These are phyloP conservation scores for Lipomyces sp. DNA, from an alignment of 805 yeast species.

Conservation along the genomic window DNA sequence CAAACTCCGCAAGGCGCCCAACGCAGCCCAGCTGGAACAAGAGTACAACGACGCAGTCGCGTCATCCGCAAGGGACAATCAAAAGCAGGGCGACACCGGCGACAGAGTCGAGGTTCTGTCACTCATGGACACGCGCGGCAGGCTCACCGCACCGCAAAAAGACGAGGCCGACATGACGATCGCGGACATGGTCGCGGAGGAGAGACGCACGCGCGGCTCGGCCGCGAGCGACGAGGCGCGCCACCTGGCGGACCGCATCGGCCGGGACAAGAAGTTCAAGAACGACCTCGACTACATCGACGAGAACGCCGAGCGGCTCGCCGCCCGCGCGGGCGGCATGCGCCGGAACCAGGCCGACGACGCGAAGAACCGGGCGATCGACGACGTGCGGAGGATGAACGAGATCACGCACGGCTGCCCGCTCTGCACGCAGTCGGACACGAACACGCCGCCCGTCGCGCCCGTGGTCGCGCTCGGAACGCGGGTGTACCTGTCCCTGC, in stretches of 20 bases:
- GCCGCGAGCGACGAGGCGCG: conserved; percentile 31
- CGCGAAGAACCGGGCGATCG: conserved; percentile 35
- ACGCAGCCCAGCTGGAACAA: conserved; percentile 33
- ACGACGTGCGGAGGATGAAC: conserved; percentile 34
- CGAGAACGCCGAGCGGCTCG: conserved; percentile 42
- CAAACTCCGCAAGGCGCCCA: conserved; percentile 34
- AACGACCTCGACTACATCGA: conserved; percentile 46
- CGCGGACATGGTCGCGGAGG: conserved; percentile 40
- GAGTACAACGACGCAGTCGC: conserved; percentile 27
- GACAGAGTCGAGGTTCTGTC: conserved; percentile 20
- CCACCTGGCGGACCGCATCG: conserved; percentile 39
- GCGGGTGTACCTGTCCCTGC: conserved; percentile 40
- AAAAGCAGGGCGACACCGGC: background rate
- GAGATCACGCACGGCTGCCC: conserved; percentile 40
- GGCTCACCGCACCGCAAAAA: conserved; percentile 6
- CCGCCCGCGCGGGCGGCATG: conserved; percentile 36
- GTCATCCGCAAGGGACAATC: background rate
- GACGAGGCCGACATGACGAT: conserved; percentile 41
- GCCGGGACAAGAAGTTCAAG: conserved; percentile 40
- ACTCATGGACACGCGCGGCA: conserved; percentile 24
- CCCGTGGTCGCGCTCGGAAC: conserved; percentile 42
- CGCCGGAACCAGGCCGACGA: conserved; percentile 30
- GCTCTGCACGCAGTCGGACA: conserved; percentile 38
- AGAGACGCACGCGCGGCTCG: conserved; percentile 31
- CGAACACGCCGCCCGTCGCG: conserved; percentile 31